These are phyloP conservation scores for Dendrobium catenatum DNA, from an alignment of 106 monocot genomes.

Conservation along the genomic window DNA sequence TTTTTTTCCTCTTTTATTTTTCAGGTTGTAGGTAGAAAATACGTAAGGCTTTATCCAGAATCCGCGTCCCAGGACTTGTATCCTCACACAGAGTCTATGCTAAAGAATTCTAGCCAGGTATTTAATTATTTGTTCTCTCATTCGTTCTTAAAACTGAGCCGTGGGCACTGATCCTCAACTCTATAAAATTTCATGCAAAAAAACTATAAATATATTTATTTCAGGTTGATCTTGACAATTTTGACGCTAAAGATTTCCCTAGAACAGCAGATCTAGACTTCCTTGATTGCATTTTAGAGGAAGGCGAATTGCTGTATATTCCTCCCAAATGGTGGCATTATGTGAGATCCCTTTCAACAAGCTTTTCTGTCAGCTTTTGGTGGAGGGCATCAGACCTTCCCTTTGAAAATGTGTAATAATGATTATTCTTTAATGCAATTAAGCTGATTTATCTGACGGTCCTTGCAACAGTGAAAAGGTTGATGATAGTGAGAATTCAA, in stretches of 20 bases:
- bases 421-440: no score
- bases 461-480: no score
- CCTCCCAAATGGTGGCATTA: slow-evolving; percentile 90
- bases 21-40: slow-evolving; percentile 91
- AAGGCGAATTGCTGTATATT: slow-evolving; percentile 76
- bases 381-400: slow-evolving; percentile 29
- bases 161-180: neutral
- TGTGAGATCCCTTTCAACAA: slow-evolving; percentile 64
- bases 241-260: slow-evolving; percentile 53
- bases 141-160: neutral
- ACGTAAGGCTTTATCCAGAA: slow-evolving; percentile 83
- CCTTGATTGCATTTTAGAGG: slow-evolving; percentile 59
- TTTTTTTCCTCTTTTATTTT: slow-evolving; percentile 7
- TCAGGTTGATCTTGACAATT: slow-evolving; percentile 83
- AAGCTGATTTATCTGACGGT: no score
- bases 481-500: no score
- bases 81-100: slow-evolving; percentile 75
- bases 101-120: slow-evolving; percentile 92
- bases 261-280: slow-evolving; percentile 56
- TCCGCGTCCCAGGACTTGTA: slow-evolving; percentile 60
- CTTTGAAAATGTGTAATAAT: neutral
- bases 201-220: neutral
- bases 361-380: slow-evolving; percentile 98
- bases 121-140: neutral
- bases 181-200: neutral